Evolutionary conservation across 2,329 filamentous ascomycete genomes (phyloP), one percentile per base, ranked within the genome.

Genomic region (Colletotrichum aenigma): DNA sequence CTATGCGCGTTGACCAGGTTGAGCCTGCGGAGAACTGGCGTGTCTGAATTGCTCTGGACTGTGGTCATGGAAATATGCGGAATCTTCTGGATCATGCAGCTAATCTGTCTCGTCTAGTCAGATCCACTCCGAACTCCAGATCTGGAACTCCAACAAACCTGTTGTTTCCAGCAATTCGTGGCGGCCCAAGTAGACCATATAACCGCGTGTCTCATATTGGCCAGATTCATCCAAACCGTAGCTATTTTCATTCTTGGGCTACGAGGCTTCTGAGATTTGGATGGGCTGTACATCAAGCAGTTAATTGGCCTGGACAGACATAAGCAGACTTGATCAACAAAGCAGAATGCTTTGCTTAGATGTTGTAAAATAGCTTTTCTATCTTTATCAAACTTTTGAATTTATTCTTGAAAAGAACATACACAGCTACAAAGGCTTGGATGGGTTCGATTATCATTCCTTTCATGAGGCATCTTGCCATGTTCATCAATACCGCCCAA

Each of bases 11-110:
- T 56, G 77, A 78, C 36, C 72, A 24, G 77, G 77, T 78, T 76
- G 75, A 77, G 77, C 61, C 60, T 78, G 77, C 62, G 48, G 77
- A 78, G 30, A 78, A 62, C 38, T 74, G 77, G 71, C 70, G 70
- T 68, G 67, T 78, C 77, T 78, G 77, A 78, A 68, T 58, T 66
- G 64, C 73, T 75, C 73, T 58, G 32, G 36, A 60, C 13, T 56
- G 55, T 26, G 28, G 61, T 61, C 24, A 28, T 73, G 64, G 73
- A 75, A 75, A 56, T 34, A 65, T 38, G 66, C 66, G 36, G 61
- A 74, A 76, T 66, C 66, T 76, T 75, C 43, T 32, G 65, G 58
- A 52, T 60, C 56, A 64, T 38, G 32, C 34, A 26, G 67, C 72
- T 71, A 71, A 75, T 61, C 34, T 68, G 55, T 65, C 24, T 24